Evolutionary conservation across 208 protist genomes (phyloP).

Genomic region (Leishmania turanica): DNA sequence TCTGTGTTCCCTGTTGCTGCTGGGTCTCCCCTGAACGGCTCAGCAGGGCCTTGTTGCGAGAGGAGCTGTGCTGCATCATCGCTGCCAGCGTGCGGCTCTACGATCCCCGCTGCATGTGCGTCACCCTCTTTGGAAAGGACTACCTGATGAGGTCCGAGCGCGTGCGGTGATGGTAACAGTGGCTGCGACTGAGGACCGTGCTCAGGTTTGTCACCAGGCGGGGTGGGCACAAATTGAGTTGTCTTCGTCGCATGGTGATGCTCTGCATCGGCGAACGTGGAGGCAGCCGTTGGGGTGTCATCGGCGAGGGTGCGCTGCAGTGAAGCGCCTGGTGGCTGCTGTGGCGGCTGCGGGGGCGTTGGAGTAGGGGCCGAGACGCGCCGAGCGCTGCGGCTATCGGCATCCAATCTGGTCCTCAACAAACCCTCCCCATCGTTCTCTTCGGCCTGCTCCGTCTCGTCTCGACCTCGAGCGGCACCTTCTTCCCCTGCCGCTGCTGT

Average conservation of each 20-base stretch:
- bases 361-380: background rate
- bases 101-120: background rate
- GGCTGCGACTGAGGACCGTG: background rate
- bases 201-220: background rate
- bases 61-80: background rate
- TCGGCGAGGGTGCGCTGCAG: background rate
- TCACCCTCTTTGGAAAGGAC: background rate
- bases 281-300: background rate
- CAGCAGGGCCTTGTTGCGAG: background rate
- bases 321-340: background rate
- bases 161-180: background rate
- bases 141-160: background rate
- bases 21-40: background rate
- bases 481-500: background rate
- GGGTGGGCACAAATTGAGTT: background rate
- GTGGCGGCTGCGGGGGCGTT: background rate
- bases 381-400: background rate
- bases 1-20: background rate
- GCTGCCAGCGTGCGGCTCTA: background rate
- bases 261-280: background rate
- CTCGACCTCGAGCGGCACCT: background rate
- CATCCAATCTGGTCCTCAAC: background rate
- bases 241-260: background rate
- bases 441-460: background rate
- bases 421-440: background rate